Evolutionary conservation across 2,329 filamentous ascomycete species (phyloP).

Genomic region (Monilinia laxa): DNA sequence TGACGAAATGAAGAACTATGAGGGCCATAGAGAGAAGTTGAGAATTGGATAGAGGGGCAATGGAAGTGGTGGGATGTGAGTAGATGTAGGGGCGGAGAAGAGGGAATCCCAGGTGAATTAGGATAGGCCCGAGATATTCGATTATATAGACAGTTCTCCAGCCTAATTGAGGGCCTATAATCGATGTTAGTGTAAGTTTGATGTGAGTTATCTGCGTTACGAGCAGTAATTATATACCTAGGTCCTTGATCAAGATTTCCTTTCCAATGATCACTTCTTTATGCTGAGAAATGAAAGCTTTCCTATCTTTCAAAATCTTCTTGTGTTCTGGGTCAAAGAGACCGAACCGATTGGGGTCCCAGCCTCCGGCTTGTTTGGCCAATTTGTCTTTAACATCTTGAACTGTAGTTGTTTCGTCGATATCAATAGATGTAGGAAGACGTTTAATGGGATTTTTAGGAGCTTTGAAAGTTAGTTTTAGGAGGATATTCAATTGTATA

Average conservation of each 20-base stretch:
- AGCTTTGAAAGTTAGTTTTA: slow-evolving; percentile 27
- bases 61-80: slow-evolving; percentile 46
- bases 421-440: slow-evolving; percentile 54
- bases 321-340: slow-evolving; percentile 60
- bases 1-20: slow-evolving; percentile 81
- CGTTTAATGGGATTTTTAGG: slow-evolving; percentile 43
- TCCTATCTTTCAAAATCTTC: slow-evolving; percentile 63
- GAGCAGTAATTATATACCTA: slow-evolving; percentile 59
- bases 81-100: slow-evolving; percentile 72
- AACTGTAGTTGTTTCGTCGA: slow-evolving; percentile 50
- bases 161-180: slow-evolving; percentile 75
- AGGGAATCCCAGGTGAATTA: slow-evolving; percentile 77
- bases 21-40: slow-evolving; percentile 75
- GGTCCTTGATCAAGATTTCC: slow-evolving; percentile 84
- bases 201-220: neutral
- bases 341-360: slow-evolving; percentile 61
- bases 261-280: slow-evolving; percentile 49
- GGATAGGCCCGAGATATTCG: slow-evolving; percentile 88
- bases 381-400: slow-evolving; percentile 59
- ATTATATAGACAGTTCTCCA: slow-evolving; percentile 95
- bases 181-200: neutral
- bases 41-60: slow-evolving; percentile 56
- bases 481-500: neutral
- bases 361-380: slow-evolving; percentile 51
- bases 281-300: slow-evolving; percentile 52